phyloP scores from a whole-genome alignment of 164 flowering plant genomes.

The Stephania yunnanensis region DNA sequence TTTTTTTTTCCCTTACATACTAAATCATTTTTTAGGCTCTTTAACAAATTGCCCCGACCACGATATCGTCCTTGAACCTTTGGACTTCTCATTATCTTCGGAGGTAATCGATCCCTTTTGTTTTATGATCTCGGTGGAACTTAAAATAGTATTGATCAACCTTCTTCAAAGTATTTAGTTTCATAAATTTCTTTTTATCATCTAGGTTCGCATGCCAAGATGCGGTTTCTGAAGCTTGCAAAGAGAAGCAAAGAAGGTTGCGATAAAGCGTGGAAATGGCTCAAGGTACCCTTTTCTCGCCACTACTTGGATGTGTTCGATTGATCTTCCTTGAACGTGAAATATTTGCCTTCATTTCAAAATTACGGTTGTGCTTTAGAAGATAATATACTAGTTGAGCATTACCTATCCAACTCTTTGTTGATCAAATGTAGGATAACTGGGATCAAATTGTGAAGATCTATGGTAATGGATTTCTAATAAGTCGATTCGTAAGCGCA shows the following conservation, averaged over 20 bases:
- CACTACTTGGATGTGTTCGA: no score
- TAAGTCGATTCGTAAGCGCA: no score
- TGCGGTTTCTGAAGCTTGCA: slow-evolving; percentile 65
- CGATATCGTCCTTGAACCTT: slow-evolving; percentile 64
- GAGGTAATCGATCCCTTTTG: slow-evolving; percentile 48
- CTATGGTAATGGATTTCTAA: no score
- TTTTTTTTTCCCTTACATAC: no score
- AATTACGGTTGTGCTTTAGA: no score
- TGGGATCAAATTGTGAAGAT: no score
- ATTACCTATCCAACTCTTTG: background rate
- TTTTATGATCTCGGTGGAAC: background rate
- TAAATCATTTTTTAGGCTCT: no score
- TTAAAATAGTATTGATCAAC: background rate
- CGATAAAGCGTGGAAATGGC: slow-evolving; percentile 89
- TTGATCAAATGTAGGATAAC: slow-evolving; percentile 6
- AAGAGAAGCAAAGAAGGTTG: slow-evolving; percentile 69
- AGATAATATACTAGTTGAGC: no score
- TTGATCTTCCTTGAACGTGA: no score
- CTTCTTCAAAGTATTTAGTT: background rate
- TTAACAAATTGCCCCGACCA: slow-evolving; percentile 59
- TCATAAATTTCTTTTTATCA: no score
- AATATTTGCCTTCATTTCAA: no score
- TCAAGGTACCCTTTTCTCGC: slow-evolving; percentile 47
- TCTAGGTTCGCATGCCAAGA: slow-evolving; percentile 93
- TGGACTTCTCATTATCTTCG: slow-evolving; percentile 66